A percentile compares a stretch with the other conserved stretches of the same genome.
These are phyloP conservation scores for Stephania yunnanensis DNA, from an alignment of 164 flowering plant species.

Conservation along the genomic window DNA sequence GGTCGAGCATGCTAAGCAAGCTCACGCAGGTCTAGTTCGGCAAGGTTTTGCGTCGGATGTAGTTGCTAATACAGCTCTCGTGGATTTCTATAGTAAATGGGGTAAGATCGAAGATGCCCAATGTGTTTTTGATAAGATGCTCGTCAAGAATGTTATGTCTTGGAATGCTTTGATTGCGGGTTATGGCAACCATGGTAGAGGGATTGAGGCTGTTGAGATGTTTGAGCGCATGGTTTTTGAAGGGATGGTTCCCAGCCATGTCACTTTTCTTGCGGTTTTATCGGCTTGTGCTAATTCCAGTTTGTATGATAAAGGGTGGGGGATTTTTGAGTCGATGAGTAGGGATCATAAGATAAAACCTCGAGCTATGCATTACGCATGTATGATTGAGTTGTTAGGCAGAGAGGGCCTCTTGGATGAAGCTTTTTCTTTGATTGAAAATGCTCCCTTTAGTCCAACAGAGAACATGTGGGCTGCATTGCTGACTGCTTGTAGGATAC, in stretches of 20 bases:
- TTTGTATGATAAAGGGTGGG: slow-evolving; percentile 52
- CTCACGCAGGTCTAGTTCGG: slow-evolving; percentile 56
- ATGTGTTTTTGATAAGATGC: slow-evolving; percentile 55
- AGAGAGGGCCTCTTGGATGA: slow-evolving; percentile 63
- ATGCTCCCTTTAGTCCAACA: slow-evolving; percentile 61
- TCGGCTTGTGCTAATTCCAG: slow-evolving; percentile 45
- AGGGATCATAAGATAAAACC: slow-evolving; percentile 56
- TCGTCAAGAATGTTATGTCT: slow-evolving; percentile 24
- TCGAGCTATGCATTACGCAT: slow-evolving; percentile 76
- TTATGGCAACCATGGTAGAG: slow-evolving; percentile 31
- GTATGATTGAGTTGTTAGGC: slow-evolving; percentile 74
- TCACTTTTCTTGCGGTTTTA: slow-evolving; percentile 35
- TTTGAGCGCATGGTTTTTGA: slow-evolving; percentile 24
- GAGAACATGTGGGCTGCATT: slow-evolving; percentile 88
- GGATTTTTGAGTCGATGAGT: slow-evolving; percentile 63
- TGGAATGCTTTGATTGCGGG: slow-evolving; percentile 37
- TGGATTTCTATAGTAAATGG: slow-evolving; percentile 72
- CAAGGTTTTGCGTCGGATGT: slow-evolving; percentile 51
- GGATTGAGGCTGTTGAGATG: slow-evolving; percentile 23
- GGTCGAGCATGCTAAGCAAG: slow-evolving; percentile 56
- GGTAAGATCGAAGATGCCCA: slow-evolving; percentile 59
- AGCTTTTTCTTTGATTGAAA: slow-evolving; percentile 61
- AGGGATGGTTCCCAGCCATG: slow-evolving; percentile 31
- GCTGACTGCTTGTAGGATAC: slow-evolving; percentile 68
- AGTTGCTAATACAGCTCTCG: slow-evolving; percentile 55